Evolutionary conservation across 495 filamentous ascomycete genomes (phyloP).

Genomic region (Friedmanniomyces endolithicus): DNA sequence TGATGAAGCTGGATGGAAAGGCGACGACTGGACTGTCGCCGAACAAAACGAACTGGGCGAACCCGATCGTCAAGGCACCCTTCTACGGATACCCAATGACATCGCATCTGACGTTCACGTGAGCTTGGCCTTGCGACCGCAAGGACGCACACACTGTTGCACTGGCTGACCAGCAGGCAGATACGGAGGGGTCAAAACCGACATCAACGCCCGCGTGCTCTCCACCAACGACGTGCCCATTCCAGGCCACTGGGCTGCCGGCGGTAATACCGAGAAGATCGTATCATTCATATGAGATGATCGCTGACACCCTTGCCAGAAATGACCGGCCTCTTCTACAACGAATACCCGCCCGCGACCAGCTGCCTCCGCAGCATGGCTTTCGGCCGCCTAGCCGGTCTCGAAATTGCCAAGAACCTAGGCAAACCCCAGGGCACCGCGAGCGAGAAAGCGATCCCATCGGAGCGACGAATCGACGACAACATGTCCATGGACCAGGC

Average conservation of each 20-base stretch:
- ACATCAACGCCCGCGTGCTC: slow-evolving; percentile 17
- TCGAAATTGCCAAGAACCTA: slow-evolving; percentile 15
- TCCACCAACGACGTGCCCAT: slow-evolving; percentile 21
- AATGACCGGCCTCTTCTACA: slow-evolving; percentile 20
- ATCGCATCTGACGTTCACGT: slow-evolving; percentile 15
- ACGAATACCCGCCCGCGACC: slow-evolving; percentile 22
- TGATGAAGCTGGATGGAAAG: slow-evolving; percentile 26
- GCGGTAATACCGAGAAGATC: slow-evolving; percentile 4
- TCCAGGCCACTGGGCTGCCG: slow-evolving; percentile 13
- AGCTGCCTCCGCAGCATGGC: slow-evolving; percentile 18
- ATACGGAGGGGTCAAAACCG: slow-evolving; percentile 22
- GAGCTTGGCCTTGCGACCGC: neutral
- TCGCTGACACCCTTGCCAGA: slow-evolving; percentile 1
- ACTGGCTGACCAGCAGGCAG: neutral
- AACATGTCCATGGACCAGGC: neutral
- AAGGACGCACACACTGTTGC: too few relatives aligned
- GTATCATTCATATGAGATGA: too few relatives aligned
- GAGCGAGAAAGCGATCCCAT: slow-evolving; percentile 1
- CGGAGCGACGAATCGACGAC: neutral
- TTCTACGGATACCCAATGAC: slow-evolving; percentile 20
- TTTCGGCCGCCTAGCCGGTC: slow-evolving; percentile 17
- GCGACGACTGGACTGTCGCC: slow-evolving; percentile 15
- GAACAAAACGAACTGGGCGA: slow-evolving; percentile 26
- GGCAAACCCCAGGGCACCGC: slow-evolving; percentile 2
- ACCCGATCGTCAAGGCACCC: slow-evolving; percentile 15